A percentile compares a stretch with the other conserved stretches of the same genome.
Conservation (phyloP, 352 stramenopile species). For the Phytophthora multivora region DNA sequence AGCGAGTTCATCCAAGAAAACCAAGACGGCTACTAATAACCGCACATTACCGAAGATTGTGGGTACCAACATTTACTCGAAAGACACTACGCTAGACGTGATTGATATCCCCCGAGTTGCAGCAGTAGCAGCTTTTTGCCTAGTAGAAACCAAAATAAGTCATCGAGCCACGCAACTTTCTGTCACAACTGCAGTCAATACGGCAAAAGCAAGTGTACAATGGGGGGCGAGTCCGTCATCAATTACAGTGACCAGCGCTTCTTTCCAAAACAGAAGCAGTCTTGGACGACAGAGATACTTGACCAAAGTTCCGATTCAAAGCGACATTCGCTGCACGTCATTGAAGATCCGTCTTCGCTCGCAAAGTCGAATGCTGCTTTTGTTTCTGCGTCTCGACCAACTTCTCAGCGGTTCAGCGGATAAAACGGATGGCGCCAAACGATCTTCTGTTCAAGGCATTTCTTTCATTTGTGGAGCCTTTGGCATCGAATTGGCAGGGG, state of each 20-base stretch:
- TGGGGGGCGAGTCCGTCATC: slow-evolving; percentile 30
- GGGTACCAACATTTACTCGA: slow-evolving; percentile 30
- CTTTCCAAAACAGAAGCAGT: slow-evolving; percentile 32
- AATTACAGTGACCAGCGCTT: slow-evolving; percentile 19
- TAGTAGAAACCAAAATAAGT: slow-evolving; percentile 29
- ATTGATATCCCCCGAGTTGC: slow-evolving; percentile 37
- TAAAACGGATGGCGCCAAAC: slow-evolving; percentile 17
- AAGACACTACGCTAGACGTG: slow-evolving; percentile 25
- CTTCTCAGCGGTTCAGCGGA: slow-evolving; percentile 32
- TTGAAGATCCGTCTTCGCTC: slow-evolving; percentile 29
- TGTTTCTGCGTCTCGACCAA: slow-evolving; percentile 57
- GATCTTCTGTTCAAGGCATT: slow-evolving; percentile 30
- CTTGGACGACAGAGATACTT: slow-evolving; percentile 28
- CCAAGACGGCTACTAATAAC: slow-evolving; percentile 1
- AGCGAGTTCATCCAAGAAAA: slow-evolving; percentile 26
- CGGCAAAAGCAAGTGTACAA: slow-evolving; percentile 16
- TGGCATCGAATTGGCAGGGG: slow-evolving; percentile 19
- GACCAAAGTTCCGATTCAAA: slow-evolving; percentile 33
- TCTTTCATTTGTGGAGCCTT: slow-evolving; percentile 37
- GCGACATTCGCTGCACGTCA: slow-evolving; percentile 24
- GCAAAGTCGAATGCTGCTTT: slow-evolving; percentile 44
- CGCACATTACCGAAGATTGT: slow-evolving; percentile 29
- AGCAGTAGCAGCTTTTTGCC: slow-evolving; percentile 10
- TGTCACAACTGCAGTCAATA: slow-evolving; percentile 35
- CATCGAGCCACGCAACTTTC: slow-evolving; percentile 37